These are phyloP conservation scores for Sapria himalayana DNA, from an alignment of 345 rosid genomes.

Conservation along the genomic window DNA sequence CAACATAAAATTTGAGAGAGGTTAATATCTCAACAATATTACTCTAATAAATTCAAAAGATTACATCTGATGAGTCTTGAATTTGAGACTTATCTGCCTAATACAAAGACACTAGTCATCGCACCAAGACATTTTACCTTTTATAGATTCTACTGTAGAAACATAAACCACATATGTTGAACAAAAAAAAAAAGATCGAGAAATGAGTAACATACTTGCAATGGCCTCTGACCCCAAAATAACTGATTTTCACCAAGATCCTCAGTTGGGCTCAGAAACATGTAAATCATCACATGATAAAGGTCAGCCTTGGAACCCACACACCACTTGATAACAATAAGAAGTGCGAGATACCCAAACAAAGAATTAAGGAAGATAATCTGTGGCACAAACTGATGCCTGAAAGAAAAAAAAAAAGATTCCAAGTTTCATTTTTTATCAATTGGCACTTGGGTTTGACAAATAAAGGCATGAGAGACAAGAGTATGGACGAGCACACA, in stretches of 20 bases:
- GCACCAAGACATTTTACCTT: too few species aligned
- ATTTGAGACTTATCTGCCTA: too few species aligned
- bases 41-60: too few species aligned
- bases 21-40: too few species aligned
- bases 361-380: slow-evolving; percentile 82
- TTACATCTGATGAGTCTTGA: too few species aligned
- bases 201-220: slow-evolving; percentile 36
- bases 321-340: slow-evolving; percentile 89
- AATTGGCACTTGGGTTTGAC: too few species aligned
- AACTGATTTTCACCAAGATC: slow-evolving; percentile 75
- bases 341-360: slow-evolving; percentile 88
- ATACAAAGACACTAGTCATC: too few species aligned
- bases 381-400: slow-evolving; percentile 98
- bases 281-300: slow-evolving; percentile 97
- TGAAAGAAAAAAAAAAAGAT: slow-evolving; percentile 18
- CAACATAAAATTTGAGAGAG: too few species aligned
- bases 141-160: too few species aligned
- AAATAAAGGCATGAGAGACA: background rate
- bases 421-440: slow-evolving; percentile 3
- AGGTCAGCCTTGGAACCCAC: slow-evolving; percentile 95
- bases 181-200: background rate
- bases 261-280: slow-evolving; percentile 91
- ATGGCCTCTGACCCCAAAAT: slow-evolving; percentile 88
- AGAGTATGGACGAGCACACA: slow-evolving; percentile 6
- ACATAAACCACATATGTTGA: background rate